These are phyloP conservation scores for Flaveria floridana DNA, from an alignment of 140 eudicot genomes.

Conservation along the genomic window DNA sequence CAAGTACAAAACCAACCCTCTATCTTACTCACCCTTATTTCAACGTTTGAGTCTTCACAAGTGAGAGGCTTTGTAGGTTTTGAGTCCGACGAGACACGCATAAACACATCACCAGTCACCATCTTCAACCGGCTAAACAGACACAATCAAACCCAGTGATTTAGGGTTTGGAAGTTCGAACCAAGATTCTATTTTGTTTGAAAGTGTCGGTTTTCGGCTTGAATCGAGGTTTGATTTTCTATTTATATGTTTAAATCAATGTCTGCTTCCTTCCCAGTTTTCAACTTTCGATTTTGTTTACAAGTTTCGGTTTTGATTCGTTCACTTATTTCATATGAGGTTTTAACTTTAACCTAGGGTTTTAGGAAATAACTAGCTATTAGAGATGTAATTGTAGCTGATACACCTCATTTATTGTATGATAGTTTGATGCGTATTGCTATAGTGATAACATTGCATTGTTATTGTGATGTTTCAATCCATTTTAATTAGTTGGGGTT, in stretches of 20 bases:
- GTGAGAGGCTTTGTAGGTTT: constrained; percentile 8
- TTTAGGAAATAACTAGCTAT: constrained; percentile 22
- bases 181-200: background rate
- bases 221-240: background rate
- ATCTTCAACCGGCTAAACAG: constrained; percentile 4
- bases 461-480: constrained; percentile 13
- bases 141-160: background rate
- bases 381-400: background rate
- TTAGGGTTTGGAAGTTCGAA: constrained; percentile 18
- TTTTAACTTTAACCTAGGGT: constrained; percentile 36
- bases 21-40: background rate
- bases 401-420: background rate
- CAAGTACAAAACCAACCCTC: background rate
- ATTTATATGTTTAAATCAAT: background rate
- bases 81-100: background rate
- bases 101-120: background rate
- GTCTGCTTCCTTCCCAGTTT: background rate
- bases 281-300: background rate
- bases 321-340: constrained; percentile 12
- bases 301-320: background rate
- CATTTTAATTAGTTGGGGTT: background rate
- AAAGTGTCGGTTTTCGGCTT: constrained; percentile 1
- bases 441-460: background rate
- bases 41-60: background rate
- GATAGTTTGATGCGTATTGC: constrained; percentile 20